Base-by-base conservation (phyloP, 352 stramenopile species). In the Pythium scleroteichum region DNA sequence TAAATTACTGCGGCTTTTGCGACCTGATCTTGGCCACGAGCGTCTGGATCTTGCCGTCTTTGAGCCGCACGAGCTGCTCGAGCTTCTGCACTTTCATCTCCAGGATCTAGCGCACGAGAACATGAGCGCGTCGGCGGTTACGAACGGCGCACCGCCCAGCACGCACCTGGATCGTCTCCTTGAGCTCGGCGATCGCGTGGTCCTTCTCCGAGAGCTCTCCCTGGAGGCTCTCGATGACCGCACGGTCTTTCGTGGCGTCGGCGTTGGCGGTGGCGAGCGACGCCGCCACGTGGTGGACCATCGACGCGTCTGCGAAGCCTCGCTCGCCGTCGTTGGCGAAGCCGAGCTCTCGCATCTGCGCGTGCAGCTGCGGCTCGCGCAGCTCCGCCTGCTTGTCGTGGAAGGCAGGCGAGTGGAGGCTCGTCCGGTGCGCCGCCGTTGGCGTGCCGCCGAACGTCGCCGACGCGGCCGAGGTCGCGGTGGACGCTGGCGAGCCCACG, bases 1-100 rank as follows among this genome's bases (percentile, higher is more conserved):
- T n/a, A n/a, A n/a, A 39, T 59, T 40, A 69, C 54, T 81, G 71
- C 0, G 78, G 75, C 51, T 90, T 90, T 38, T 90, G 81, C 9
- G 81, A 87, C n/a, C 85, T 78, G 45, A 94, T 41, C 53, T 94
- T 94, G n/a, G 82, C 79, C 16, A 88, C 76, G 3, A 98, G 75
- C 29, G 90, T 95, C 66, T 95, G 73, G 57, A 98, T 98, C 61
- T 98, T 98, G 61, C 78, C 80, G 51, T 98, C 94, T 66, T 98
- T 98, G 2, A 98, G 71, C 3, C 91, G 85, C 16, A 98, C 79
- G 22, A 98, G 79, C 72, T 98, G 93, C 76, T 98, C 94, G 17
- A 98, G 76, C 69, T 98, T 98, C 47, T 94, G 78, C 20, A 98
- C 87, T 73, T 98, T 98, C 68, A 97, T 90, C 62, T 98, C 90